Base-by-base conservation (phyloP, 1,284 basidiomycete genomes). In the Marasmius tenuissimus region DNA sequence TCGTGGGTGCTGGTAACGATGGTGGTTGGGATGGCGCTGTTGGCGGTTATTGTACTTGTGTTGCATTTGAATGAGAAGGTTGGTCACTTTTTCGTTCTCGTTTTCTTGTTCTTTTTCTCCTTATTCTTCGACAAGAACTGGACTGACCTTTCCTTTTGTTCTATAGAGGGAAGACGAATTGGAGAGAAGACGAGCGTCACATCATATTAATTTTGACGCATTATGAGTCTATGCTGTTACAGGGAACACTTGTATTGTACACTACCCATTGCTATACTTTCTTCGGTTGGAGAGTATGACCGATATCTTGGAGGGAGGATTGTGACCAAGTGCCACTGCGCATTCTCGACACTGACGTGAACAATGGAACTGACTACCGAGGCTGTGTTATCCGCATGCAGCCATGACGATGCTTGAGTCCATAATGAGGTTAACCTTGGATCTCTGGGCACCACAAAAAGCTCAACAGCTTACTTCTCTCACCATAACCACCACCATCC, bases 141-240 rank as follows among this genome's bases (percentile, higher is more conserved):
- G 27, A 4, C 27, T 27, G 27, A 27, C 27, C 4, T 27, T 27
- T 62, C 62, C 20, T 5, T 27, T 57, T 5, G 37, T 56, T 63
- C 16, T 68, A 35, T 72, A 95, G 92, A 83, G 92, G 65, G 96
- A 97, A 72, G 96, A 98, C 73, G 96, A 98, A 76, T 75, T 91
- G 69, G 97, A 98, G 76, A 76, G 95, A 64, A 84, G 93, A 70
- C 82, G 91, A 65, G 88, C 89, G 34, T 91, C 96, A 54, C 95
- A 97, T 76, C 92, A 94, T 69, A 97, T 98, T 76, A 98, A 98
- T 70, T 98, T 98, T 74, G 95, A 97, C 73, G 96, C 97, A 11
- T 76, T 97, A 71, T 97, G 53, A 55, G 35, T 42, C 27, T 27
- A 27, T 4, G 27, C 27, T 27, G 27, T 27, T 27, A 27, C 27